Evolutionary conservation across 2,329 filamentous ascomycete species (phyloP).

Genomic region (Cytospora chrysosperma): DNA sequence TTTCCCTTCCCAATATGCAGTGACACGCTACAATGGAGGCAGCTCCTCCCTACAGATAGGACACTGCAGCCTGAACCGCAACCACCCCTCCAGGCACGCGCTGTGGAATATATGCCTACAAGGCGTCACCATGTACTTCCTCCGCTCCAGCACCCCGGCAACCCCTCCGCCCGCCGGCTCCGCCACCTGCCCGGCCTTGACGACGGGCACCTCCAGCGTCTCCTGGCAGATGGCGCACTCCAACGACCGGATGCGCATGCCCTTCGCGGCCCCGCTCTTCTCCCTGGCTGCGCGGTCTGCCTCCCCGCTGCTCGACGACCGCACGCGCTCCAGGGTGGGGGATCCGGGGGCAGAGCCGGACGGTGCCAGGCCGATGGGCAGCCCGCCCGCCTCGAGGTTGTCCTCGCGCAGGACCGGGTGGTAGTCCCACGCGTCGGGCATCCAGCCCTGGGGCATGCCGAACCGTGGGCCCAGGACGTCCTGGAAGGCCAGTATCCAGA

Average conservation of each 20-base stretch:
- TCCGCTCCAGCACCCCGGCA: slow-evolving; percentile 70
- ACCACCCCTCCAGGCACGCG: slow-evolving; percentile 90
- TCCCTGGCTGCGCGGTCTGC: slow-evolving; percentile 35
- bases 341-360: slow-evolving; percentile 31
- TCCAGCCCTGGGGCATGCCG: slow-evolving; percentile 69
- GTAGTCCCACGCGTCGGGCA: slow-evolving; percentile 85
- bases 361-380: slow-evolving; percentile 72
- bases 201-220: slow-evolving; percentile 81
- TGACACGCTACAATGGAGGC: slow-evolving; percentile 66
- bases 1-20: not conserved
- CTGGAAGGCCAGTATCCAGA: slow-evolving; percentile 75
- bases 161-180: slow-evolving; percentile 51
- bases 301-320: slow-evolving; percentile 29
- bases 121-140: slow-evolving; percentile 95
- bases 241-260: slow-evolving; percentile 52
- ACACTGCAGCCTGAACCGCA: slow-evolving; percentile 89
- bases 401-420: slow-evolving; percentile 86
- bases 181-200: slow-evolving; percentile 55
- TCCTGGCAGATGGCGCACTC: slow-evolving; percentile 97
- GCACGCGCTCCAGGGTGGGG: slow-evolving; percentile 34
- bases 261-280: slow-evolving; percentile 29
- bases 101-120: slow-evolving; percentile 96
- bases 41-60: slow-evolving; percentile 91
- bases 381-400: slow-evolving; percentile 71
- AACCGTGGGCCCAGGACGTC: slow-evolving; percentile 86